phyloP scores from a whole-genome alignment of 2,329 filamentous ascomycete species.

The Domatiomyces catenatus region DNA sequence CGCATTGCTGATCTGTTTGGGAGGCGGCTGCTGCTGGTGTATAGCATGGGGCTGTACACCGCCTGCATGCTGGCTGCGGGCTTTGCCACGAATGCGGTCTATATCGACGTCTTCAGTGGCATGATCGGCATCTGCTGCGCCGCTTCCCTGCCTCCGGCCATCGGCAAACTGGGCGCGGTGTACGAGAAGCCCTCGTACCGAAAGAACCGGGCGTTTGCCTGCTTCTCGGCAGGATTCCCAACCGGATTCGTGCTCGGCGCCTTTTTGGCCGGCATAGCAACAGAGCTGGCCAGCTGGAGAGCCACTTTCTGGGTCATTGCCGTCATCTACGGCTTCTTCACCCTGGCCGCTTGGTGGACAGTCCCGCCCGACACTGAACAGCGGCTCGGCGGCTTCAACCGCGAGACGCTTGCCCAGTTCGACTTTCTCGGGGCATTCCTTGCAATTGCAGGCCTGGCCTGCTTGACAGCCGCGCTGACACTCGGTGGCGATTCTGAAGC shows the following conservation, averaged over 20 bases:
- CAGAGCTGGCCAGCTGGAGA: conserved; percentile 47
- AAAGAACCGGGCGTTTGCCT: conserved; percentile 52
- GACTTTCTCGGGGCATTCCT: conserved; percentile 46
- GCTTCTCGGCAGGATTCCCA: conserved; percentile 44
- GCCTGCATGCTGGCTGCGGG: conserved; percentile 42
- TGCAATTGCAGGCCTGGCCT: conserved; percentile 48
- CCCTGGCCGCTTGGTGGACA: conserved; percentile 43
- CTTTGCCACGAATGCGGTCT: conserved; percentile 43
- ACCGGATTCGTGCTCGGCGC: conserved; percentile 42
- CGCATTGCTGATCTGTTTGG: conserved; percentile 52
- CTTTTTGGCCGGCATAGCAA: conserved; percentile 47
- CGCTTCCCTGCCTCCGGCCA: conserved; percentile 47
- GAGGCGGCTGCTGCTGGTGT: conserved; percentile 45
- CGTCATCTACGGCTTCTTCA: conserved; percentile 48
- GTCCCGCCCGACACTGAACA: conserved; percentile 40
- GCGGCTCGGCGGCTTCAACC: conserved; percentile 30
- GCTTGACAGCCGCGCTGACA: conserved; percentile 48
- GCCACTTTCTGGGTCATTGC: conserved; percentile 47
- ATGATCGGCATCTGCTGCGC: conserved; percentile 50
- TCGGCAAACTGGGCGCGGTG: conserved; percentile 47
- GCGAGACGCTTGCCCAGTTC: conserved; percentile 39
- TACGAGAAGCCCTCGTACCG: conserved; percentile 46
- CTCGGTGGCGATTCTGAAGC: conserved; percentile 43
- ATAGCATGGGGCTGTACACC: conserved; percentile 44
- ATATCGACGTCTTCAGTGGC: conserved; percentile 48